Evolutionary conservation across 2,329 filamentous ascomycete species (phyloP), one percentile per base, ranked within the genome.

Genomic region (Ceratocystis papillata): DNA sequence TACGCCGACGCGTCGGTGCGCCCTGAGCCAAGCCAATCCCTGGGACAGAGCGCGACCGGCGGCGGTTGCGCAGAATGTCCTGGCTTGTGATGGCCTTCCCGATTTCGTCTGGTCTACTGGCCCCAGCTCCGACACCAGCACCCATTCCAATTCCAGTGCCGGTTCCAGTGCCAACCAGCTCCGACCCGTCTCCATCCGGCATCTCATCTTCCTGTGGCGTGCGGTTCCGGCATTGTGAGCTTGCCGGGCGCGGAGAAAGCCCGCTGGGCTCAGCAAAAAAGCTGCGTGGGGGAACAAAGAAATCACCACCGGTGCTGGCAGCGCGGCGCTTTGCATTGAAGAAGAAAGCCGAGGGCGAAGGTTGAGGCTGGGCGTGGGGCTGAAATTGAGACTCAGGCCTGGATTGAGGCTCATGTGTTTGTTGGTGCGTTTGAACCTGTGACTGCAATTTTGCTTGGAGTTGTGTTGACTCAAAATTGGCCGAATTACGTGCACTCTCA

Each of bases 31-130:
- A 76, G 4, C 78, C 75, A 22, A 86, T 74, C 8, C 82, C 81
- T 0, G 83, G 83, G 10, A 87, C 72, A 69, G 83, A 86, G 62
- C 83, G 77, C 1, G 83, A 87, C 59, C 83, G 79, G 55, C 84
- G 78, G 59, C 81, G 79, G 33, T 77, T 72, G 3, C 75, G 77
- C 20, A 65, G 57, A 44, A 75, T 75, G 28, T 74, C 77, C 67
- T 84, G 82, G 68, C 80, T 83, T 1, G 83, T 84, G 61, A 87
- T 81, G 60, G 84, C 84, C 20, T 81, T 79, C n/a, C 83, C 84
- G 67, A 86, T 86, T 66, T 81, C 79, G n/a, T 77, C 74, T 3
- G 28, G 20, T 25, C 44, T 22, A 17, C 28, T 20, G 5, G 55
- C 3, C 15, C 28, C 55, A 59, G 28, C 12, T n/a, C 28, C 30